Percentiles rank a stretch among this genome's conserved stretches.
phyloP scores from a whole-genome alignment of 2,329 filamentous ascomycete species.

The Fusarium protoensiforme region DNA sequence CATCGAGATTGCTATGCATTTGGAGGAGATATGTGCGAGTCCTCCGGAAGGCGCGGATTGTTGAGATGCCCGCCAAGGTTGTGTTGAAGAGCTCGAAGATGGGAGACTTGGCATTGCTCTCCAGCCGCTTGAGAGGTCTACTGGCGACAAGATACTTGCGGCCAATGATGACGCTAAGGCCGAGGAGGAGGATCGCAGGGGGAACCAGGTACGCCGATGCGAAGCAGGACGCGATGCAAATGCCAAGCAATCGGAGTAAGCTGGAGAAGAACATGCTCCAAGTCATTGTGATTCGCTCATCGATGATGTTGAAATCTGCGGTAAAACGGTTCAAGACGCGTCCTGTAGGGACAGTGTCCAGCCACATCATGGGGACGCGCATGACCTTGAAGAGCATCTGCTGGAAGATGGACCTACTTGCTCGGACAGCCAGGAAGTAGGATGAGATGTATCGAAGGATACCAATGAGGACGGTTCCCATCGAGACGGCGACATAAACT shows the following conservation, averaged over 20 bases:
- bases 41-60: conserved; percentile 80
- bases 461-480: conserved; percentile 67
- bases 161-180: conserved; percentile 66
- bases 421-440: conserved; percentile 72
- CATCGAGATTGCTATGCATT: conserved; percentile 76
- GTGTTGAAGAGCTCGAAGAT: conserved; percentile 83
- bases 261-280: conserved; percentile 69
- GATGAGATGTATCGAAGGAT: conserved; percentile 71
- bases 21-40: conserved; percentile 70
- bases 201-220: conserved; percentile 75
- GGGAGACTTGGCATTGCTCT: conserved; percentile 79
- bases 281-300: conserved; percentile 72
- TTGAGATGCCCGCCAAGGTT: conserved; percentile 75
- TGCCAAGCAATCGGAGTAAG: conserved; percentile 69
- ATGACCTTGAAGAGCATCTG: conserved; percentile 73
- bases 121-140: conserved; percentile 78
- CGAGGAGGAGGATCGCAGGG: conserved; percentile 67
- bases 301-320: conserved; percentile 78
- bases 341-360: conserved; percentile 83
- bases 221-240: conserved; percentile 73
- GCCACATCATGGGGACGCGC: conserved; percentile 76
- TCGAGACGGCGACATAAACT: conserved; percentile 75
- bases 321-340: conserved; percentile 82
- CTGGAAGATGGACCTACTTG: conserved; percentile 73
- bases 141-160: conserved; percentile 73